phyloP scores from a whole-genome alignment of 2,329 filamentous ascomycete genomes.

The Anisogramma anomala region DNA sequence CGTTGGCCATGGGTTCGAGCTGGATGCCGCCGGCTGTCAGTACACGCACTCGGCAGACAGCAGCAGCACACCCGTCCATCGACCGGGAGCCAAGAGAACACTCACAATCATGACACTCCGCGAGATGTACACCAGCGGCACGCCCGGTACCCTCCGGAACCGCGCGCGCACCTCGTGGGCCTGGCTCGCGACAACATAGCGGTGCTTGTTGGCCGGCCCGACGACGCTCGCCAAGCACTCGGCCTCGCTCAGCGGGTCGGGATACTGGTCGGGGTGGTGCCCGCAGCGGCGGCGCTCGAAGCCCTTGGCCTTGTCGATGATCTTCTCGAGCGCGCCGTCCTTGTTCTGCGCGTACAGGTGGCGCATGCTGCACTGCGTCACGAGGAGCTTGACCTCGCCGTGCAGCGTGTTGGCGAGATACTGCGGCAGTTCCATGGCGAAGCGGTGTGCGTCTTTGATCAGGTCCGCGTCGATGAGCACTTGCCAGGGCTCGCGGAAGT shows the following conservation, averaged over 20 bases:
- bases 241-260: slow-evolving; percentile 54
- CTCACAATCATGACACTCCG: slow-evolving; percentile 64
- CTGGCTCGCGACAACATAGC: slow-evolving; percentile 69
- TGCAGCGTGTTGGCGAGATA: slow-evolving; percentile 31
- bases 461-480: slow-evolving; percentile 81
- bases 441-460: slow-evolving; percentile 66
- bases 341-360: slow-evolving; percentile 56
- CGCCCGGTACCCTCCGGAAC: slow-evolving; percentile 57
- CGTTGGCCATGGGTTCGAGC: slow-evolving; percentile 57
- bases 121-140: slow-evolving; percentile 68
- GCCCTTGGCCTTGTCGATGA: slow-evolving; percentile 64
- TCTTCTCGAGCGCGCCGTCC: slow-evolving; percentile 40
- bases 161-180: slow-evolving; percentile 50
- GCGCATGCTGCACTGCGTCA: slow-evolving; percentile 56
- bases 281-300: slow-evolving; percentile 65
- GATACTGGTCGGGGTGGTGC: slow-evolving; percentile 61
- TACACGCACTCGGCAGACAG: not conserved
- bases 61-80: no score
- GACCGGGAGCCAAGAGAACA: slow-evolving; percentile 25
- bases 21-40: not conserved
- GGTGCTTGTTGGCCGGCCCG: slow-evolving; percentile 72
- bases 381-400: slow-evolving; percentile 69
- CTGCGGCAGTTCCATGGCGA: slow-evolving; percentile 69
- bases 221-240: slow-evolving; percentile 67
- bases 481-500: slow-evolving; percentile 91